phyloP scores from a whole-genome alignment of 345 rosid genomes.

The Odontarrhena argentea region DNA sequence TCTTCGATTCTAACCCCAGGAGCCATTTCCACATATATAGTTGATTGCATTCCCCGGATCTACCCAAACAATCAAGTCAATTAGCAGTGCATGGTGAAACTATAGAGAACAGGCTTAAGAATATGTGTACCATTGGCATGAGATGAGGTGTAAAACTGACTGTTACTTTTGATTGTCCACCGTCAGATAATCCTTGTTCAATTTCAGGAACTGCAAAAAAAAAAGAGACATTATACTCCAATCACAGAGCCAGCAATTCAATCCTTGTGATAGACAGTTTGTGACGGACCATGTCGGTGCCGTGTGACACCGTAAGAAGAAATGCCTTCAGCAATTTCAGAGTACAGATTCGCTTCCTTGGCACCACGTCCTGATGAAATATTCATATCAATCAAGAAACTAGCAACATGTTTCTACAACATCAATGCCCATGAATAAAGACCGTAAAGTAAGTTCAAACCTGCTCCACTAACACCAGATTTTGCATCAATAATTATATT shows the following conservation, averaged over 20 bases:
- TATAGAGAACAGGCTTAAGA: constrained; percentile 16
- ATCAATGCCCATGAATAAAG: constrained; percentile 16
- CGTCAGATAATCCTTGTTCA: constrained; percentile 90
- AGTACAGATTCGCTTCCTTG: constrained; percentile 77
- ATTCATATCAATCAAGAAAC: constrained; percentile 17
- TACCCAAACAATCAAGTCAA: constrained; percentile 32
- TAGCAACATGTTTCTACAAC: constrained; percentile 2
- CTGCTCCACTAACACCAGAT: constrained; percentile 99
- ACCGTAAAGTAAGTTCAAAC: constrained; percentile 39
- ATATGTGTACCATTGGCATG: constrained; percentile 82
- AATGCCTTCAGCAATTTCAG: constrained; percentile 91
- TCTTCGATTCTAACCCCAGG: constrained; percentile 62
- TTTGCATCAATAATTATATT: constrained; percentile 84
- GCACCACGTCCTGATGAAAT: constrained; percentile 86
- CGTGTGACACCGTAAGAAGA: constrained; percentile 86
- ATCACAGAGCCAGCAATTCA: constrained; percentile 12
- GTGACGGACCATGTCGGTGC: constrained; percentile 81
- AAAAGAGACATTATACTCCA: constrained; percentile 20
- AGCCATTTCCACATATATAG: constrained; percentile 86
- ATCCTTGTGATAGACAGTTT: neutral
- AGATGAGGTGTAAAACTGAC: constrained; percentile 98
- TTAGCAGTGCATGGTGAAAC: constrained; percentile 7
- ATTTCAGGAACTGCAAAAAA: constrained; percentile 87
- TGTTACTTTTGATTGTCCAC: constrained; percentile 63
- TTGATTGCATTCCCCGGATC: constrained; percentile 98